phyloP scores from a whole-genome alignment of 2,329 filamentous ascomycete species.

The Botryotinia calthae region DNA sequence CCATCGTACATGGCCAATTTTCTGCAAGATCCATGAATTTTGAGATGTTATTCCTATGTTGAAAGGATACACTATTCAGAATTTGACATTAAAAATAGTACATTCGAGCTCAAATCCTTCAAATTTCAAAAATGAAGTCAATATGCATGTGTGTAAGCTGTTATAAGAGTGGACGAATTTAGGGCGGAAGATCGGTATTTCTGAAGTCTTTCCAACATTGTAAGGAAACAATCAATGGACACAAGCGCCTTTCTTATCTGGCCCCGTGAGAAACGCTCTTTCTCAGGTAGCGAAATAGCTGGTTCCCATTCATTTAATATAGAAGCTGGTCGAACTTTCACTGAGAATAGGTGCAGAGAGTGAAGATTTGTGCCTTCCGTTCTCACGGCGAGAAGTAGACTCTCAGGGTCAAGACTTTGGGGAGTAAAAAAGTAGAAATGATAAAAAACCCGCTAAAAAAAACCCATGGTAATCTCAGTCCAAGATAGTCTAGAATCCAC shows the following conservation, averaged over 20 bases:
- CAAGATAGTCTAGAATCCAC: background rate
- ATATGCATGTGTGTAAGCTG: background rate
- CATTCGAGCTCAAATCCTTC: background rate
- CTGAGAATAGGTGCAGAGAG: background rate
- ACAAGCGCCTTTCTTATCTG: background rate
- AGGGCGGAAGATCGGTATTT: no score
- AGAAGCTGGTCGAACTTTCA: background rate
- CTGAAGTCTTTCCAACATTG: background rate
- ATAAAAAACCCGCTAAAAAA: background rate
- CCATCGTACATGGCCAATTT: background rate
- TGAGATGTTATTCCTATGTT: background rate
- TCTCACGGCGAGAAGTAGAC: background rate
- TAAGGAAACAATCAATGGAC: background rate
- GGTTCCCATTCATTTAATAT: no score
- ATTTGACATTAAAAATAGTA: background rate
- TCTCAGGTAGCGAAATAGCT: background rate
- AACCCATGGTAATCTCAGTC: background rate
- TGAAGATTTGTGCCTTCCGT: background rate
- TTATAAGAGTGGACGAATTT: background rate
- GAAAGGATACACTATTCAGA: background rate
- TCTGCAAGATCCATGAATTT: background rate
- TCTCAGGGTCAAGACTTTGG: background rate
- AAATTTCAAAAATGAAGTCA: background rate
- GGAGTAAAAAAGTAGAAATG: no score
- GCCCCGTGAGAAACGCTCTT: background rate